phyloP scores from a whole-genome alignment of 495 filamentous ascomycete species.

The Pyronema domesticum region DNA sequence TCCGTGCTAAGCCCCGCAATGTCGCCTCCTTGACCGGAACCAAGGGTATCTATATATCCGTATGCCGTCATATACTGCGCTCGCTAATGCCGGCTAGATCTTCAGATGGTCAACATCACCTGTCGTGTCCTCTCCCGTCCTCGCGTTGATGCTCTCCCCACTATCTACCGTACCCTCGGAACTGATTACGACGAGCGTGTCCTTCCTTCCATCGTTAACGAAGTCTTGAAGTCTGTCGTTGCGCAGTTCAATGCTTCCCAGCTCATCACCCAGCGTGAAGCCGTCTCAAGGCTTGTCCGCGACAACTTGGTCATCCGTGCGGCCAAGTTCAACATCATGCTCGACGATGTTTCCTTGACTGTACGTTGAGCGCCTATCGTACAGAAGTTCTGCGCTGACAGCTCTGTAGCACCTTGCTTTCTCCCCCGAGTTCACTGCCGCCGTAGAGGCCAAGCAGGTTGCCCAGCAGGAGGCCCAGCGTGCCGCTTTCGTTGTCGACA shows the following conservation, averaged over 20 bases:
- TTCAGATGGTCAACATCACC: constrained; percentile 99
- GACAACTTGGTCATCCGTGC: constrained; percentile 84
- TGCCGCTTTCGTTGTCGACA: constrained; percentile 94
- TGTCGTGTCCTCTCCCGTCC: constrained; percentile 96
- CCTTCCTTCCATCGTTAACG: constrained; percentile 93
- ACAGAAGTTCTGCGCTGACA: constrained; percentile 13
- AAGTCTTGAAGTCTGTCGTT: constrained; percentile 95
- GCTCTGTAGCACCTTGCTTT: constrained; percentile 73
- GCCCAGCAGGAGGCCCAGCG: constrained; percentile 96
- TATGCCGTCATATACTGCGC: neutral
- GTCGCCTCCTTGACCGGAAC: constrained; percentile 95
- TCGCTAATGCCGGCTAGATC: constrained; percentile 33
- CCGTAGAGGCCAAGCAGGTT: constrained; percentile 97
- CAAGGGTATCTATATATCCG: constrained; percentile 33
- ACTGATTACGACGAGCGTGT: constrained; percentile 95
- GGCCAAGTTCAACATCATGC: constrained; percentile 86
- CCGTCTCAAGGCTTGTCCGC: constrained; percentile 73
- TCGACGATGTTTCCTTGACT: constrained; percentile 94
- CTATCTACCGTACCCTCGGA: constrained; percentile 91
- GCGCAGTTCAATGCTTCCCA: constrained; percentile 98
- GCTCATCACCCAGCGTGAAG: constrained; percentile 96
- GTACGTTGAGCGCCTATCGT: constrained; percentile 31
- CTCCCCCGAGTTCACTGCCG: constrained; percentile 97
- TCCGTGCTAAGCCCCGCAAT: constrained; percentile 90
- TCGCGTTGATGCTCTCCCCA: constrained; percentile 68